These are phyloP conservation scores for Pulveroboletus sp. DNA, from an alignment of 768 basidiomycete genomes.

Conservation along the genomic window DNA sequence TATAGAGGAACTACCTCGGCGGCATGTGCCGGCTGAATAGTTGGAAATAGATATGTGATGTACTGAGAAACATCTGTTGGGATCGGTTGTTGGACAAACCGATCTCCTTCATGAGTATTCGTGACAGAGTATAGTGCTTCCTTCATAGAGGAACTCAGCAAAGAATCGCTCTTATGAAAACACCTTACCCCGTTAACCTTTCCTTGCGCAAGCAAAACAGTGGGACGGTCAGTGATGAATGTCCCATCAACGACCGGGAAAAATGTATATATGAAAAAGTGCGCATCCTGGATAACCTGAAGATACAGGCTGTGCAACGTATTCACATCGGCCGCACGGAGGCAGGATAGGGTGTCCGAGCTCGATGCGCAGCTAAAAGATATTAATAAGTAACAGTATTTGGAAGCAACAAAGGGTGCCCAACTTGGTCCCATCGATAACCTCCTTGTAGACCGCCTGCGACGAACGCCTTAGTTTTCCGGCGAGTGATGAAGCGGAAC, in stretches of 20 bases:
- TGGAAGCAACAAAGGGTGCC: neutral
- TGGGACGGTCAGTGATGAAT: slow-evolving; percentile 5
- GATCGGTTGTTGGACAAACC: neutral
- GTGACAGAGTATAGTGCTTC: slow-evolving; percentile 3
- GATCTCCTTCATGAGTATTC: slow-evolving; percentile 1
- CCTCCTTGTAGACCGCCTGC: slow-evolving; percentile 3
- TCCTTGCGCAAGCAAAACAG: neutral
- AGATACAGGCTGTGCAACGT: neutral
- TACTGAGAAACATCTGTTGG: neutral
- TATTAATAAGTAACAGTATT: neutral
- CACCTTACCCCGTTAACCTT: slow-evolving; percentile 5
- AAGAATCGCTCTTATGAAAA: neutral
- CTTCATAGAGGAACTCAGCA: neutral
- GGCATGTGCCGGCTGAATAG: neutral
- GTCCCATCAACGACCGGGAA: slow-evolving; percentile 6
- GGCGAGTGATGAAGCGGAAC: no score
- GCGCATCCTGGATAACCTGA: neutral
- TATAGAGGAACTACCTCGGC: neutral
- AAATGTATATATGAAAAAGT: slow-evolving; percentile 7
- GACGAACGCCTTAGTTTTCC: neutral
- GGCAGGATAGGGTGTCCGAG: slow-evolving; percentile 5
- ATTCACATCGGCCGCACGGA: neutral
- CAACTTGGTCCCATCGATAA: neutral
- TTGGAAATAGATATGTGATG: neutral
- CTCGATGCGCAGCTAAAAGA: neutral